These are phyloP conservation scores for Colletotrichum gloeosporioides DNA, from an alignment of 2,329 filamentous ascomycete genomes.

Conservation along the genomic window DNA sequence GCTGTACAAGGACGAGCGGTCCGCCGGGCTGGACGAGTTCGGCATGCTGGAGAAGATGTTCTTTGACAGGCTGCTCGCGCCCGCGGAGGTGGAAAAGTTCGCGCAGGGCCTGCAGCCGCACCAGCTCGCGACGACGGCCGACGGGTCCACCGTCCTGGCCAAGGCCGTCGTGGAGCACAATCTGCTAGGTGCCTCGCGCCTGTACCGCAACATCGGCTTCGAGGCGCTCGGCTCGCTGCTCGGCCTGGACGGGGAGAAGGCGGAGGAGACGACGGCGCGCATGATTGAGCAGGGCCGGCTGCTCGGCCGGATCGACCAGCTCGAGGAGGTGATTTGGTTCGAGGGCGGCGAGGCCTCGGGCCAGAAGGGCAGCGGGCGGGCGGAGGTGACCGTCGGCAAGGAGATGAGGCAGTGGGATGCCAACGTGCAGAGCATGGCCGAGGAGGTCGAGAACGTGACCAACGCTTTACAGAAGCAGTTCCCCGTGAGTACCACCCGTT, in stretches of 20 bases:
- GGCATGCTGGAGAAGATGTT: conserved; percentile 98
- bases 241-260: conserved; percentile 78
- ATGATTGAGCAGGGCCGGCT: conserved; percentile 97
- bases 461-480: conserved; percentile 82
- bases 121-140: conserved; percentile 87
- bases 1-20: conserved; percentile 92
- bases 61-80: conserved; percentile 81
- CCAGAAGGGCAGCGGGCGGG: conserved; percentile 70
- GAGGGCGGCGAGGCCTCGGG: conserved; percentile 75
- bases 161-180: conserved; percentile 98
- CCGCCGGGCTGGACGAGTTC: conserved; percentile 77
- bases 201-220: conserved; percentile 80
- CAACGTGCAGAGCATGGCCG: conserved; percentile 84
- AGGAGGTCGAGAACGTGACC: conserved; percentile 88
- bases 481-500: conserved; percentile 56
- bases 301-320: conserved; percentile 91
- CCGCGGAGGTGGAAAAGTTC: conserved; percentile 86
- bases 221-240: conserved; percentile 79
- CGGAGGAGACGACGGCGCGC: conserved; percentile 87
- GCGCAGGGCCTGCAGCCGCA: conserved; percentile 81
- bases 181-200: conserved; percentile 79
- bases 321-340: conserved; percentile 87
- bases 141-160: conserved; percentile 91
- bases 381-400: conserved; percentile 67
- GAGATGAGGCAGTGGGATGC: conserved; percentile 87